Evolutionary conservation across 192 early-diverging fungal genomes (phyloP), one percentile per base, ranked within the genome.

Genomic region (Coemansia erecta): DNA sequence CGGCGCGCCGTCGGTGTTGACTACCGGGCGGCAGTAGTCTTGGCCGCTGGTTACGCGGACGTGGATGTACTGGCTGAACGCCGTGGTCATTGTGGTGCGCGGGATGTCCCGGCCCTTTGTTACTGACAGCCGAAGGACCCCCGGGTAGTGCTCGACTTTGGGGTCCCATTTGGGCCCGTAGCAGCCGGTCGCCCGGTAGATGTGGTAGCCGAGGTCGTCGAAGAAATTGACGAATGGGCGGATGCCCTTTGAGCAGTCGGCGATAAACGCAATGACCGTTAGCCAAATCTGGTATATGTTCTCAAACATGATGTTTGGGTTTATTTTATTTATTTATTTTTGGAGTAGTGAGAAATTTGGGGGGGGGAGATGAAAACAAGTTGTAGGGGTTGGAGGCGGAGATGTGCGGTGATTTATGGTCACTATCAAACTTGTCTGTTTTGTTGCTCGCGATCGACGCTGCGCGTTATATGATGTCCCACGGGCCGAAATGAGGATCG

Each of bases 21-120:
- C 42, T 17, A 66, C 60, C 1, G 66, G 60, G 3, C 40, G 2
- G 39, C 60, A 59, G 43, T 59, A 63, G 46, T 66, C 67, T 22
- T 14, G 3, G 0, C 31, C 21, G 1, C 12, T 15, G n/a, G 59
- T 61, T 0, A 76, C 43, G 2, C 73, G 56, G 23, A 76, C 51
- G n/a, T 52, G 45, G 22, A 63, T 56, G 46, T 62, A 70, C 31
- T 69, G 66, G 21, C 58, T 60, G 15, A 51, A 58, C 12, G 61
- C 44, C 0, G 15, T 60, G 17, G 19, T 28, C 3, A 42, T 23
- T 1, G 28, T 15, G 5, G 18, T 37, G 21, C 44, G 53, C 0
- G 66, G 57, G 13, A 66, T 60, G 31, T 63, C 67, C 10, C 65
- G 65, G 42, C 73, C 73, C 48, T 76, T 69, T 17, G 56, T 24